phyloP scores from a whole-genome alignment of 2,329 filamentous ascomycete species.

The Coniochaeta ligniaria region DNA sequence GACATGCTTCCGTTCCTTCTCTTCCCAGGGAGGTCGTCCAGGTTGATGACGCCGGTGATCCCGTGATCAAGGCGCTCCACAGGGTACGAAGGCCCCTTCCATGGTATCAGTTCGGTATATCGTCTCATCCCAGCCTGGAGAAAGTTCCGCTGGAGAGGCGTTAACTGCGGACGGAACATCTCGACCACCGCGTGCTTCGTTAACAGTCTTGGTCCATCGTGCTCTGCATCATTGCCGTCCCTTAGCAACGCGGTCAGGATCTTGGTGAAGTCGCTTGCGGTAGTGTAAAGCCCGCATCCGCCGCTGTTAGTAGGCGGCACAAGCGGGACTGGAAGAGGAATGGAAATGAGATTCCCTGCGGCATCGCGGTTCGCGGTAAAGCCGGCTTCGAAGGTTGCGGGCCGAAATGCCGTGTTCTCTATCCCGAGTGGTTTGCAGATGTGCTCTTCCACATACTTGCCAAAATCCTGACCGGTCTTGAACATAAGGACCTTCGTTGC shows the following conservation, averaged over 20 bases:
- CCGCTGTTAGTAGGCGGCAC: slow-evolving; percentile 32
- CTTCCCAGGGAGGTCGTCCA: slow-evolving; percentile 29
- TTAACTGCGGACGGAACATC: slow-evolving; percentile 34
- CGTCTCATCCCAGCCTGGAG: slow-evolving; percentile 26
- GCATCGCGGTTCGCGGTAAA: neutral
- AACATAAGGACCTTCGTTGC: slow-evolving; percentile 35
- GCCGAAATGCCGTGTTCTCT: slow-evolving; percentile 16
- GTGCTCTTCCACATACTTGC: slow-evolving; percentile 15
- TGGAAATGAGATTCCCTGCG: neutral
- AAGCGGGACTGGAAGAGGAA: slow-evolving; percentile 10
- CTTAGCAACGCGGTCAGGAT: slow-evolving; percentile 25
- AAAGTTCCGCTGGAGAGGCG: slow-evolving; percentile 17
- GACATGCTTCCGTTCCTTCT: slow-evolving; percentile 32
- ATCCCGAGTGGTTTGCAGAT: slow-evolving; percentile 19
- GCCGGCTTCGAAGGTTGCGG: slow-evolving; percentile 1
- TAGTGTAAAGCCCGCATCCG: slow-evolving; percentile 36
- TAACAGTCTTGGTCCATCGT: slow-evolving; percentile 18
- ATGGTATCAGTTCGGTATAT: neutral
- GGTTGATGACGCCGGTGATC: slow-evolving; percentile 29
- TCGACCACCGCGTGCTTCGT: slow-evolving; percentile 16
- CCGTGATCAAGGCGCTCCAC: slow-evolving; percentile 24
- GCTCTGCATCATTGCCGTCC: neutral
- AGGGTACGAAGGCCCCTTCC: slow-evolving; percentile 12
- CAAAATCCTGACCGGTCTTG: slow-evolving; percentile 26
- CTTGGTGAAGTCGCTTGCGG: slow-evolving; percentile 29